These are phyloP conservation scores for Mycena amicta DNA, from an alignment of 768 basidiomycete genomes.

Conservation along the genomic window DNA sequence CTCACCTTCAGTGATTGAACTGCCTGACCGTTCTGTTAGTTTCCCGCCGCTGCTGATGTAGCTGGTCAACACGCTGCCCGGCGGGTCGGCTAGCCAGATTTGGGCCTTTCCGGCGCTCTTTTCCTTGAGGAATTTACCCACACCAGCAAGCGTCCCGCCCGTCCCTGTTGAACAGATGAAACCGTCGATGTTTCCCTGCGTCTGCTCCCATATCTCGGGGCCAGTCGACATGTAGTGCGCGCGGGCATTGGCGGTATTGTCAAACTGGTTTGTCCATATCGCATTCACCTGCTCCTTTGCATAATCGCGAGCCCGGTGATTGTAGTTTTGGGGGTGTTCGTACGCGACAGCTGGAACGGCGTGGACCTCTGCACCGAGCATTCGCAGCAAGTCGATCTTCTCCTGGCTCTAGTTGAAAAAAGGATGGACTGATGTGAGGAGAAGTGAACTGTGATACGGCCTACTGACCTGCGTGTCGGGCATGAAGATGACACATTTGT, in stretches of 20 bases:
- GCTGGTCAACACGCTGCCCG: constrained; percentile 88
- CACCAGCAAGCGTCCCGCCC: constrained; percentile 92
- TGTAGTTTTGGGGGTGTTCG: constrained; percentile 95
- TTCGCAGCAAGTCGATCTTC: constrained; percentile 94
- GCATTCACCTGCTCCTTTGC: constrained; percentile 76
- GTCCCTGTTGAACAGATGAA: constrained; percentile 96
- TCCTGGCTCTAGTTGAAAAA: constrained; percentile 80
- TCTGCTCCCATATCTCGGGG: constrained; percentile 96
- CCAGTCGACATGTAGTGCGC: constrained; percentile 91
- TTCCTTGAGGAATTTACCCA: constrained; percentile 83
- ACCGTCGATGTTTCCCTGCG: constrained; percentile 74
- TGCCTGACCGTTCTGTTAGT: constrained; percentile 74
- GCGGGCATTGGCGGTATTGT: constrained; percentile 89
- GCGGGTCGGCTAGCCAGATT: constrained; percentile 95
- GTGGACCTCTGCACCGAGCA: constrained; percentile 97
- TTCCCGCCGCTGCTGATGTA: constrained; percentile 81
- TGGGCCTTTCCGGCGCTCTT: constrained; percentile 77
- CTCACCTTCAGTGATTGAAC: constrained; percentile 89
- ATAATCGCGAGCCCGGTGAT: constrained; percentile 93
- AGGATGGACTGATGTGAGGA: background rate
- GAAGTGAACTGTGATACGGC: background rate
- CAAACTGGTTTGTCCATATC: constrained; percentile 98
- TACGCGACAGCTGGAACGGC: constrained; percentile 97
- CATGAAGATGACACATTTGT: constrained; percentile 99
- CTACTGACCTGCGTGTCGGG: constrained; percentile 79